Conservation (phyloP, 1,139 yeast genomes). For the Zygoascus sp. region DNA sequence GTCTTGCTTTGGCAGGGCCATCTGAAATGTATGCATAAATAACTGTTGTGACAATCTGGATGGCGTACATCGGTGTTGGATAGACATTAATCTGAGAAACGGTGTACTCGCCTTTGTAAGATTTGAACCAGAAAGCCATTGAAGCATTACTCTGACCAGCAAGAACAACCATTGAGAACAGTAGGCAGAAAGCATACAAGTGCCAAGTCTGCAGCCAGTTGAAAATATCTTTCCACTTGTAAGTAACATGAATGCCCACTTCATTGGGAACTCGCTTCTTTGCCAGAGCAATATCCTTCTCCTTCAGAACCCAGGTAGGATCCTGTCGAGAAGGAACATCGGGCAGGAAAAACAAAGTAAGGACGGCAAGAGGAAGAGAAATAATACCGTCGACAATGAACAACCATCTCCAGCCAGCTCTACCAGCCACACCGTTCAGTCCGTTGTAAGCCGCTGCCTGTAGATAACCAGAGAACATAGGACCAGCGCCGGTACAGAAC, state of each 20-base stretch:
- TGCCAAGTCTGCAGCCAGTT: conserved; percentile 28
- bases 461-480: conserved; percentile 58
- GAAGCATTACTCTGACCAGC: conserved; percentile 22
- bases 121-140: conserved; percentile 32
- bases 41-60: conserved; percentile 28
- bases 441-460: conserved; percentile 53
- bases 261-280: conserved; percentile 16
- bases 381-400: conserved; percentile 63
- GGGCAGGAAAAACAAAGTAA: conserved; percentile 61
- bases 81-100: conserved; percentile 34
- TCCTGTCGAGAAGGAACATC: conserved; percentile 51
- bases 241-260: conserved; percentile 15
- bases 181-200: conserved; percentile 24
- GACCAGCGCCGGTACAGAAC: conserved; percentile 57
- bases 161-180: conserved; percentile 24
- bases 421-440: conserved; percentile 46
- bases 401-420: conserved; percentile 70
- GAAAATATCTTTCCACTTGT: conserved; percentile 16
- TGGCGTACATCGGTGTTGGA: conserved; percentile 36
- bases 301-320: conserved; percentile 17
- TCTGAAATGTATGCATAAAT: conserved; percentile 29
- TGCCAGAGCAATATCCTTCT: conserved; percentile 19
- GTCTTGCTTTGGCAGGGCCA: conserved; percentile 24
- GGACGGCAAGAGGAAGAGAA: conserved; percentile 54
- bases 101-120: conserved; percentile 25